Evolutionary conservation across 306 rosid genomes (phyloP).

Genomic region (Lotus japonicus): DNA sequence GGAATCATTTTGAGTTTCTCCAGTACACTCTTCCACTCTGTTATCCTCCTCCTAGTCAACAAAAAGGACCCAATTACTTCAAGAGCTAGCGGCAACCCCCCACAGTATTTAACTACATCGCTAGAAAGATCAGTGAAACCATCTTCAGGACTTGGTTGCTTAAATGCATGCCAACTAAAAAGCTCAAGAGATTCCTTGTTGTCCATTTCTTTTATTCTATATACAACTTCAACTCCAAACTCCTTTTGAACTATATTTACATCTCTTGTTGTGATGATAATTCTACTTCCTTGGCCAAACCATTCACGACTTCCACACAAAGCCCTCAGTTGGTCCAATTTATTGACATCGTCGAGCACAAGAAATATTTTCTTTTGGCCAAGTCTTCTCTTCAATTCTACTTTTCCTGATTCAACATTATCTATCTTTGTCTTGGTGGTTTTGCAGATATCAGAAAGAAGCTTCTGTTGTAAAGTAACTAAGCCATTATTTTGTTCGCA

Average conservation of each 20-base stretch:
- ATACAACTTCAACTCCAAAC: not conserved
- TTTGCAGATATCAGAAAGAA: not conserved
- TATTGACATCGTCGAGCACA: conserved; percentile 11
- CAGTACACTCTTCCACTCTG: not conserved
- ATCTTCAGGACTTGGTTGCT: not conserved
- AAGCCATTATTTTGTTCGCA: not conserved
- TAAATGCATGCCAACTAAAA: conserved; percentile 8
- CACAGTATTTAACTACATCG: not conserved
- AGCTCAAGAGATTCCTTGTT: not conserved
- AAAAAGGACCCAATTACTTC: not conserved
- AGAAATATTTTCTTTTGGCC: not conserved
- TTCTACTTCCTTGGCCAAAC: not conserved
- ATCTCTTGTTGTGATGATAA: not conserved
- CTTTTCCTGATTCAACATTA: not conserved
- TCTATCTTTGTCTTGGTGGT: not conserved
- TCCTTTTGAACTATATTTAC: too few species aligned
- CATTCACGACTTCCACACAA: conserved; percentile 5
- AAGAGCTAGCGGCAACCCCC: conserved; percentile 16
- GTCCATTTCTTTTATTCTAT: not conserved
- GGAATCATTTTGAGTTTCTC: not conserved
- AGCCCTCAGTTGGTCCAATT: not conserved
- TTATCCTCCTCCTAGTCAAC: not conserved
- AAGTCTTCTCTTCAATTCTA: not conserved
- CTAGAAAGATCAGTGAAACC: not conserved
- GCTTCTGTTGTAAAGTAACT: not conserved